These are phyloP conservation scores for Theobroma grandiflorum DNA, from an alignment of 441 rosid species.

Conservation along the genomic window DNA sequence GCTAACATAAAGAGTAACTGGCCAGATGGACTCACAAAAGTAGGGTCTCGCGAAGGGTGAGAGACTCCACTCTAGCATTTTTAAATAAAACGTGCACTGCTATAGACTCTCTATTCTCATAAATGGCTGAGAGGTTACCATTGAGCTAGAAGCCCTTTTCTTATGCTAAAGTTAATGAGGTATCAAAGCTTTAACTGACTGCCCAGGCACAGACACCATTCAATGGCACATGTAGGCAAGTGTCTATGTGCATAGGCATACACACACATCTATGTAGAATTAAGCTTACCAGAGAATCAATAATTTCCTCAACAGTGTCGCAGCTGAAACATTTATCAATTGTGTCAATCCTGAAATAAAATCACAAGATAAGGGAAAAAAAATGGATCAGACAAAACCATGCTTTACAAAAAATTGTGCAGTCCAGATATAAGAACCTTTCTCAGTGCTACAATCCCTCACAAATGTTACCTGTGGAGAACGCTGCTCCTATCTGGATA, in stretches of 20 bases:
- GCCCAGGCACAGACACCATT: neutral
- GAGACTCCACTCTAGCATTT: neutral
- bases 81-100: neutral
- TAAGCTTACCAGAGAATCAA: conserved; percentile 71
- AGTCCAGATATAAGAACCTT: neutral
- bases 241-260: neutral
- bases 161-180: neutral
- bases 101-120: conserved; percentile 6
- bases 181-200: neutral
- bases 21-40: neutral
- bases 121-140: neutral
- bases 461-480: conserved; percentile 58
- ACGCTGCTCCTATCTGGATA: conserved; percentile 71
- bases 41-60: neutral
- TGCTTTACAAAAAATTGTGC: neutral
- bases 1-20: neutral
- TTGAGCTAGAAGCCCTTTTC: neutral
- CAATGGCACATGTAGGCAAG: neutral
- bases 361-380: neutral
- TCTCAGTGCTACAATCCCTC: conserved; percentile 1
- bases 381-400: conserved; percentile 19
- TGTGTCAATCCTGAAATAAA: conserved; percentile 65
- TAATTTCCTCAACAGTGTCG: conserved; percentile 86
- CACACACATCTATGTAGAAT: conserved; percentile 9
- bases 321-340: conserved; percentile 86